Conservation (phyloP, 2,329 filamentous ascomycete genomes). For the Aquanectria penicillioides region DNA sequence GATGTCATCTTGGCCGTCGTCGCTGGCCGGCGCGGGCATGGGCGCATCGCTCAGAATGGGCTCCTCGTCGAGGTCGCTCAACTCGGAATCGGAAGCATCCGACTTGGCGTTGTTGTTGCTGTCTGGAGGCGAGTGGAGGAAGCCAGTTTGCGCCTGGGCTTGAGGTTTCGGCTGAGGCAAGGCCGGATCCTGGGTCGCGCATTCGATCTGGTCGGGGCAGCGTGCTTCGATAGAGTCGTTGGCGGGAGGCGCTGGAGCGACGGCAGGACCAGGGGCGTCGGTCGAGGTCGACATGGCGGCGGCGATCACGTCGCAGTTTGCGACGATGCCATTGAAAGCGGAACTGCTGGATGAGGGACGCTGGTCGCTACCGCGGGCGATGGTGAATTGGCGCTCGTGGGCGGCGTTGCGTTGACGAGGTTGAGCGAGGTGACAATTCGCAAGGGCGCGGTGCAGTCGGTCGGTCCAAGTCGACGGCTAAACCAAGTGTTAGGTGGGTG, state of each 20-base stretch:
- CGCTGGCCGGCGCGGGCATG: slow-evolving; percentile 33
- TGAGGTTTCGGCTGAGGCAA: slow-evolving; percentile 42
- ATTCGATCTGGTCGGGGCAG: slow-evolving; percentile 43
- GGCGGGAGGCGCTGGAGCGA: slow-evolving; percentile 50
- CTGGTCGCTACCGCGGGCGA: slow-evolving; percentile 27
- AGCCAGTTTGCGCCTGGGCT: slow-evolving; percentile 47
- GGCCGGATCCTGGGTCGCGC: slow-evolving; percentile 45
- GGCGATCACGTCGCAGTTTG: slow-evolving; percentile 49
- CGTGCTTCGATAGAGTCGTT: slow-evolving; percentile 39
- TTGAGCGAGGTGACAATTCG: slow-evolving; percentile 25
- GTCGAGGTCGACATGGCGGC: slow-evolving; percentile 62
- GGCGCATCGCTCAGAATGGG: slow-evolving; percentile 51
- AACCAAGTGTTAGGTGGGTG: slow-evolving; percentile 27
- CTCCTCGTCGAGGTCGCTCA: slow-evolving; percentile 72
- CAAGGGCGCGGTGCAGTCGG: slow-evolving; percentile 30
- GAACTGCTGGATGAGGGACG: slow-evolving; percentile 25
- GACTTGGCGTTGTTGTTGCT: slow-evolving; percentile 69
- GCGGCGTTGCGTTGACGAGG: slow-evolving; percentile 21
- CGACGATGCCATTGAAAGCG: slow-evolving; percentile 48
- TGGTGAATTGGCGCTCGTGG: slow-evolving; percentile 15
- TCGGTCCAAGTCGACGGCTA: slow-evolving; percentile 10
- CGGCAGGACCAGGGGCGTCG: slow-evolving; percentile 64
- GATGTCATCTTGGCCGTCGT: slow-evolving; percentile 64
- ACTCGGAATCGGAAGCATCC: slow-evolving; percentile 71
- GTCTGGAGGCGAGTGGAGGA: slow-evolving; percentile 71